These are phyloP conservation scores for Lactarius trivialis DNA, from an alignment of 768 basidiomycete species.

Conservation along the genomic window DNA sequence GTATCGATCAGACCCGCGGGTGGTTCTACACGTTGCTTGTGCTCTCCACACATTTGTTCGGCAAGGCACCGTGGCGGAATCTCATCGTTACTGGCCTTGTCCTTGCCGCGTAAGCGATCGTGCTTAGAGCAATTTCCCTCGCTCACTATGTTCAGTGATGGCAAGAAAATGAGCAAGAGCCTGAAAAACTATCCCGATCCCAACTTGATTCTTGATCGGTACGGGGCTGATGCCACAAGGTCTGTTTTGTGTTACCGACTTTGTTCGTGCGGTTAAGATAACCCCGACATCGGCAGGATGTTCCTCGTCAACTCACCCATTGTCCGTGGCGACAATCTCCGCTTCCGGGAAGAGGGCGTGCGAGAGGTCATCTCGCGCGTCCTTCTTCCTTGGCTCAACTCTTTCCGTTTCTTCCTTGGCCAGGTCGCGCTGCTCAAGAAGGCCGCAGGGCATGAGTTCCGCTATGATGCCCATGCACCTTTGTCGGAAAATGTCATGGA, in stretches of 20 bases:
- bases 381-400: constrained; percentile 95
- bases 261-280: neutral
- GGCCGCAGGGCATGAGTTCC: constrained; percentile 65
- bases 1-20: constrained; percentile 97
- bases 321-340: constrained; percentile 93
- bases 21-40: constrained; percentile 99
- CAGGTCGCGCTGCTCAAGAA: constrained; percentile 86
- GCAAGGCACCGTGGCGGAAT: constrained; percentile 95
- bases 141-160: constrained; percentile 51
- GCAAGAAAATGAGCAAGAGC: constrained; percentile 99
- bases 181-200: constrained; percentile 96
- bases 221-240: constrained; percentile 95
- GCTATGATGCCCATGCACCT: constrained; percentile 81
- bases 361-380: constrained; percentile 96
- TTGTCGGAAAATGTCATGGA: constrained; percentile 95
- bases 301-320: constrained; percentile 99
- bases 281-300: constrained; percentile 48
- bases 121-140: neutral
- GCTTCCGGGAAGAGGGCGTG: constrained; percentile 97
- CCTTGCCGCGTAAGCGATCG: constrained; percentile 70
- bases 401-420: constrained; percentile 98
- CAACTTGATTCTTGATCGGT: constrained; percentile 78
- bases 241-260: constrained; percentile 27
- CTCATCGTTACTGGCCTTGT: constrained; percentile 94
- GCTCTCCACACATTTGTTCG: constrained; percentile 91